phyloP scores from a whole-genome alignment of 2,329 filamentous ascomycete species.

The Ophiostoma quercus region DNA sequence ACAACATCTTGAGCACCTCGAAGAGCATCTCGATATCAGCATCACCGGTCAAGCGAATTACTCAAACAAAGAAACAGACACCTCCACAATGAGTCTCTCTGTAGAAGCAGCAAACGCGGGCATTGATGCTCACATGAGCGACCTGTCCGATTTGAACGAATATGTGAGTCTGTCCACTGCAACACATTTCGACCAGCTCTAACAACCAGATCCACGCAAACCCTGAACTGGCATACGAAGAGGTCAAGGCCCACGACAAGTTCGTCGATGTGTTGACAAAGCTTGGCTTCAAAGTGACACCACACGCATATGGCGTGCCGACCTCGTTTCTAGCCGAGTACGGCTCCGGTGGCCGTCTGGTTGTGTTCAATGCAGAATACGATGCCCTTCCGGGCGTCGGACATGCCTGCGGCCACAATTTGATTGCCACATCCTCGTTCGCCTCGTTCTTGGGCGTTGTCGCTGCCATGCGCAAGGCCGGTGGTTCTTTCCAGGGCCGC shows the following conservation, averaged over 20 bases:
- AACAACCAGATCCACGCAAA: slow-evolving; percentile 35
- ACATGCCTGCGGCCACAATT: slow-evolving; percentile 42
- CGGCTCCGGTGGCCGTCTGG: slow-evolving; percentile 25
- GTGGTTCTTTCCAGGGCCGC: slow-evolving; percentile 27
- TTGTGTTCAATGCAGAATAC: slow-evolving; percentile 30
- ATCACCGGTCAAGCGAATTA: background rate
- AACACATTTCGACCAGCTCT: background rate
- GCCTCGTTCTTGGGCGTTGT: slow-evolving; percentile 36
- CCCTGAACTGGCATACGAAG: slow-evolving; percentile 48
- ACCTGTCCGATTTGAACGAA: slow-evolving; percentile 17
- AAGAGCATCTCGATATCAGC: background rate
- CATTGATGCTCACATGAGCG: slow-evolving; percentile 19
- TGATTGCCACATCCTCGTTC: slow-evolving; percentile 38
- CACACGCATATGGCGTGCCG: slow-evolving; percentile 46
- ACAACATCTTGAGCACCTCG: background rate
- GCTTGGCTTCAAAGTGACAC: slow-evolving; percentile 42
- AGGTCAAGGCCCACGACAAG: slow-evolving; percentile 46
- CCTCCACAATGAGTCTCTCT: slow-evolving; percentile 1
- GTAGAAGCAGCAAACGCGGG: slow-evolving; percentile 7
- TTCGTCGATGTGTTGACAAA: slow-evolving; percentile 42
- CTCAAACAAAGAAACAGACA: background rate
- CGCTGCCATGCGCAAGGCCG: slow-evolving; percentile 28
- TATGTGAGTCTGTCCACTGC: slow-evolving; percentile 7
- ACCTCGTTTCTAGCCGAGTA: slow-evolving; percentile 45
- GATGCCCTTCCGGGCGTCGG: slow-evolving; percentile 36